Evolutionary conservation across 2,329 filamentous ascomycete genomes (phyloP).

Genomic region (Monosporascus sp.): DNA sequence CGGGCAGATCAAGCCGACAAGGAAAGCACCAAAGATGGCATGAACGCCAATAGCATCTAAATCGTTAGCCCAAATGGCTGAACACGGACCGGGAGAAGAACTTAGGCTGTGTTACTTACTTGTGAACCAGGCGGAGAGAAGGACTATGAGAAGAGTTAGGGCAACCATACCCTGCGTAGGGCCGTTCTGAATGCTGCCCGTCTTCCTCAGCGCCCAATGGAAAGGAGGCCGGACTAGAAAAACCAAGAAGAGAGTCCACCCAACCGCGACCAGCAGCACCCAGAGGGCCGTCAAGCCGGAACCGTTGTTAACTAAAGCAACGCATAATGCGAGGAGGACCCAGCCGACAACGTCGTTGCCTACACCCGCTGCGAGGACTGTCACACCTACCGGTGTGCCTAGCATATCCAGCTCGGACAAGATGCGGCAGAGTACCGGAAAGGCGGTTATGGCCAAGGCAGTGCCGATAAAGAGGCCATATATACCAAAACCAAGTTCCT

Average conservation of each 20-base stretch:
- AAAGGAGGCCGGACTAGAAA: slow-evolving; percentile 70
- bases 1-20: slow-evolving; percentile 83
- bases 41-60: slow-evolving; percentile 83
- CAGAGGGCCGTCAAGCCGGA: slow-evolving; percentile 78
- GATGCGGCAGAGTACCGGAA: slow-evolving; percentile 91
- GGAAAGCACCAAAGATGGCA: slow-evolving; percentile 88
- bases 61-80: slow-evolving; percentile 29
- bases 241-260: slow-evolving; percentile 70
- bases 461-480: slow-evolving; percentile 79
- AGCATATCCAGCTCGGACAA: slow-evolving; percentile 86
- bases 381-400: slow-evolving; percentile 75
- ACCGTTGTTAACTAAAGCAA: slow-evolving; percentile 84
- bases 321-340: slow-evolving; percentile 88
- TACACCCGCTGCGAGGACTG: slow-evolving; percentile 86
- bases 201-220: slow-evolving; percentile 65
- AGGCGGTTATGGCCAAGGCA: slow-evolving; percentile 84
- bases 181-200: slow-evolving; percentile 77
- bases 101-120: slow-evolving; percentile 16
- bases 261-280: slow-evolving; percentile 71
- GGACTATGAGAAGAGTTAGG: slow-evolving; percentile 71
- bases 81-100: background rate
- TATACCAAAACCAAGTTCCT: slow-evolving; percentile 29
- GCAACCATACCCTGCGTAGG: slow-evolving; percentile 81
- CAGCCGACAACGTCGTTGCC: slow-evolving; percentile 90
- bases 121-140: slow-evolving; percentile 61